phyloP scores from a whole-genome alignment of 2,329 filamentous ascomycete species.

The Tolypocladium inflatum region DNA sequence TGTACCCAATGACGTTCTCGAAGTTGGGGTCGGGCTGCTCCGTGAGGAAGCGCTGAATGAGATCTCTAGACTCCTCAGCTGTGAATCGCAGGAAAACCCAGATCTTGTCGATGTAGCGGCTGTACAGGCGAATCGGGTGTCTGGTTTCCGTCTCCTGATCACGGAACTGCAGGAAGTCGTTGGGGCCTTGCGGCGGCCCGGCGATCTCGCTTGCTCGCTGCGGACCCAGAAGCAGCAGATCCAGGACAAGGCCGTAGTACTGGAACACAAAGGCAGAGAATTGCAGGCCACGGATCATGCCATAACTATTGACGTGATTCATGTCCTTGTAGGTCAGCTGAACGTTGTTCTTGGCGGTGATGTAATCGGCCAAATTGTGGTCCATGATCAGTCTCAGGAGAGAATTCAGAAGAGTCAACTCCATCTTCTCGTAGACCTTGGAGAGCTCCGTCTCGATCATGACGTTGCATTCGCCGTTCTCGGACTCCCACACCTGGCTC shows the following conservation, averaged over 20 bases:
- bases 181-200: constrained; percentile 84
- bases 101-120: constrained; percentile 93
- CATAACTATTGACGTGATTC: constrained; percentile 98
- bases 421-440: constrained; percentile 99
- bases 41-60: constrained; percentile 95
- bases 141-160: constrained; percentile 85
- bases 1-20: constrained; percentile 97
- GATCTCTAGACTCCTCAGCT: constrained; percentile 86
- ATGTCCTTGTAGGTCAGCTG: constrained; percentile 99
- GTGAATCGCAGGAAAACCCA: constrained; percentile 96
- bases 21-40: constrained; percentile 99
- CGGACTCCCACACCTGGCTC: constrained; percentile 86
- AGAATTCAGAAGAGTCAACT: constrained; percentile 89
- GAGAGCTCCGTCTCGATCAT: constrained; percentile 97
- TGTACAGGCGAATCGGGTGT: constrained; percentile 96
- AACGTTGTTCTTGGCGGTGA: constrained; percentile 98
- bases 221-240: constrained; percentile 81
- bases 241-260: constrained; percentile 92
- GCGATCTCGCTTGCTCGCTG: constrained; percentile 98
- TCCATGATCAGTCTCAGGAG: constrained; percentile 95
- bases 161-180: constrained; percentile 95
- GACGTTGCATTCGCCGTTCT: constrained; percentile 93
- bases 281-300: constrained; percentile 93
- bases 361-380: constrained; percentile 97
- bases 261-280: constrained; percentile 99